A percentile compares a stretch with the other conserved stretches of the same genome.
Evolutionary conservation across 2,329 filamentous ascomycete species (phyloP).

Genomic region (Talaromyces pinophilus): DNA sequence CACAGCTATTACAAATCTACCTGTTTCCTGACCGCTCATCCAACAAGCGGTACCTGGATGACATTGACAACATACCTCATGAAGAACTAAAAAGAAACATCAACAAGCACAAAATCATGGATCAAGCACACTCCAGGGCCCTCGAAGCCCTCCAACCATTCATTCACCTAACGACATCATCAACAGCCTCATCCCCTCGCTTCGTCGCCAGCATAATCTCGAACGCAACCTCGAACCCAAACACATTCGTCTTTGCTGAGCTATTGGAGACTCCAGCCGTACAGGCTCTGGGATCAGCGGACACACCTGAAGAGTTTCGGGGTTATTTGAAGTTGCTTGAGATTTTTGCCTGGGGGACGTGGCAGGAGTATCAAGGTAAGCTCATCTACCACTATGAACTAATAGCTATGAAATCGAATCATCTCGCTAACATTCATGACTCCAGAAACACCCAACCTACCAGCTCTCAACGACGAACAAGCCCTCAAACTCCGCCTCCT

Average conservation of each 20-base stretch:
- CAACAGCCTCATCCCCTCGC: slow-evolving; percentile 68
- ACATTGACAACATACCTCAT: background rate
- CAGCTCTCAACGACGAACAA: slow-evolving; percentile 71
- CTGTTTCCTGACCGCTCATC: background rate
- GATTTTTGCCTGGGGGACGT: slow-evolving; percentile 92
- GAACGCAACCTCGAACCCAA: slow-evolving; percentile 83
- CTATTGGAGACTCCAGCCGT: slow-evolving; percentile 81
- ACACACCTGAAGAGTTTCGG: slow-evolving; percentile 62
- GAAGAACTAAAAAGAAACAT: background rate
- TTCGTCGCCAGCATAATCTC: slow-evolving; percentile 82
- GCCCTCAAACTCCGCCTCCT: slow-evolving; percentile 85
- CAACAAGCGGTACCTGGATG: background rate
- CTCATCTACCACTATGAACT: no score
- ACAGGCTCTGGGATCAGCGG: slow-evolving; percentile 63
- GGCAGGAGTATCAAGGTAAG: slow-evolving; percentile 67
- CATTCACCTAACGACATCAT: slow-evolving; percentile 82
- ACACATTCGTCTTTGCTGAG: slow-evolving; percentile 92
- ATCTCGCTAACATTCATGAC: background rate
- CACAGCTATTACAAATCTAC: background rate
- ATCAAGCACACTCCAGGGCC: slow-evolving; percentile 52
- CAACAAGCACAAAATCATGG: slow-evolving; percentile 37
- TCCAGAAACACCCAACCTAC: slow-evolving; percentile 59
- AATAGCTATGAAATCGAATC: no score
- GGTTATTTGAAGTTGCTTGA: slow-evolving; percentile 71
- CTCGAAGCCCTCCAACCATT: slow-evolving; percentile 75